Percentiles rank a stretch among this genome's conserved stretches.
Evolutionary conservation across 495 filamentous ascomycete genomes (phyloP).

Genomic region (Bombardia bombarda): DNA sequence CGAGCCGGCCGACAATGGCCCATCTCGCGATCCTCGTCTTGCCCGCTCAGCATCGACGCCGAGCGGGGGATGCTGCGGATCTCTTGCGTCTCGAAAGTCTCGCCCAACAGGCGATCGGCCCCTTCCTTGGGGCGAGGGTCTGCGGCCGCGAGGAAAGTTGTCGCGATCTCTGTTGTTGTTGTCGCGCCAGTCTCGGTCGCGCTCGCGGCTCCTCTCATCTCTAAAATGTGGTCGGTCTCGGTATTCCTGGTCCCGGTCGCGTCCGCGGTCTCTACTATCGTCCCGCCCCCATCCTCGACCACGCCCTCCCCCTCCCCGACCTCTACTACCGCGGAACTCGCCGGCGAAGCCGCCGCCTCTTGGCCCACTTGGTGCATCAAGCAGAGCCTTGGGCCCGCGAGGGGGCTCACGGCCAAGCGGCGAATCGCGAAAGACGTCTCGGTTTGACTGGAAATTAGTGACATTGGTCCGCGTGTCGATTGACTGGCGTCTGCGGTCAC

Average conservation of each 20-base stretch:
- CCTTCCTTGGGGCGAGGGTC: constrained; percentile 35
- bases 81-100: constrained; percentile 23
- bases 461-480: constrained; percentile 41
- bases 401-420: constrained; percentile 46
- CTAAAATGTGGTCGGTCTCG: constrained; percentile 39
- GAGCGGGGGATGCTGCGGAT: constrained; percentile 34
- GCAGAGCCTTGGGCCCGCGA: constrained; percentile 60
- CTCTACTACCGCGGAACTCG: constrained; percentile 36
- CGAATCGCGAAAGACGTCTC: constrained; percentile 40
- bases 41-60: constrained; percentile 43
- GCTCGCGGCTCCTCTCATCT: constrained; percentile 37
- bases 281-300: constrained; percentile 44
- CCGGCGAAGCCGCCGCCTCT: constrained; percentile 40
- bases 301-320: constrained; percentile 24
- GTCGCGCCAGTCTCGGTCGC: constrained; percentile 35
- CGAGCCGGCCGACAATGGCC: constrained; percentile 59
- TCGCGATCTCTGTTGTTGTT: constrained; percentile 35
- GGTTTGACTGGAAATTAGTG: constrained; percentile 37
- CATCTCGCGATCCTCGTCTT: constrained; percentile 46
- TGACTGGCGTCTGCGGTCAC: constrained; percentile 39
- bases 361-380: constrained; percentile 56
- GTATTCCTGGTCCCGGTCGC: constrained; percentile 50
- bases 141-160: constrained; percentile 32
- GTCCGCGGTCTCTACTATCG: constrained; percentile 54
- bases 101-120: constrained; percentile 29